Evolutionary conservation across 2,329 filamentous ascomycete genomes (phyloP).

Genomic region (Bipolaris oryzae): DNA sequence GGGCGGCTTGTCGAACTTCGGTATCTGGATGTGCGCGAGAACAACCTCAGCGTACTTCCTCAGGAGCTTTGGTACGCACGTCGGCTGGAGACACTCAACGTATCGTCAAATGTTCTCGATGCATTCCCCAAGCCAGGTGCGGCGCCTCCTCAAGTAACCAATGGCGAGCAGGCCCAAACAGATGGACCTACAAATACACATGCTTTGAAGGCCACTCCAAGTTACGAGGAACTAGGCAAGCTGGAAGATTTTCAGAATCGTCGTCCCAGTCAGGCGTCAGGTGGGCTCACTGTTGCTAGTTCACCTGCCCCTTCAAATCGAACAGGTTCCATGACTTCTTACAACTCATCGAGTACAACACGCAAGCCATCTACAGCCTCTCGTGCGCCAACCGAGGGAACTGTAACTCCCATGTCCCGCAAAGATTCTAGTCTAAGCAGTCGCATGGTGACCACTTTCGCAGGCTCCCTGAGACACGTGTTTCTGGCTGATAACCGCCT

Average conservation of each 20-base stretch:
- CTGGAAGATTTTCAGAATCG: slow-evolving; percentile 68
- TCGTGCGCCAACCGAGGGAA: slow-evolving; percentile 64
- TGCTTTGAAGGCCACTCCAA: slow-evolving; percentile 61
- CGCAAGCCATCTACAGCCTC: slow-evolving; percentile 85
- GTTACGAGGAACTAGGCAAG: slow-evolving; percentile 76
- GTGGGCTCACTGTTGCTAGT: slow-evolving; percentile 71
- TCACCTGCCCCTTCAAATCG: slow-evolving; percentile 69
- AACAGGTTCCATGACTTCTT: slow-evolving; percentile 85
- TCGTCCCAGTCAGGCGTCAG: slow-evolving; percentile 84
- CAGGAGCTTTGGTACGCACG: slow-evolving; percentile 96
- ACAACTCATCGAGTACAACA: slow-evolving; percentile 56
- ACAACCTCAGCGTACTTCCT: slow-evolving; percentile 87
- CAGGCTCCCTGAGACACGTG: slow-evolving; percentile 79
- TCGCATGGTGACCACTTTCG: slow-evolving; percentile 83
- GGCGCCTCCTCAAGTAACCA: slow-evolving; percentile 62
- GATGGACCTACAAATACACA: slow-evolving; percentile 54
- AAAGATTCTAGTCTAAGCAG: slow-evolving; percentile 91
- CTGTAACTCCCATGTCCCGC: slow-evolving; percentile 64
- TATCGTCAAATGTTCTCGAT: slow-evolving; percentile 91
- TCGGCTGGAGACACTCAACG: slow-evolving; percentile 87
- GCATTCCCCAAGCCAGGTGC: slow-evolving; percentile 85
- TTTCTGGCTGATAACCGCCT: slow-evolving; percentile 93
- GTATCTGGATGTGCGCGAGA: slow-evolving; percentile 87
- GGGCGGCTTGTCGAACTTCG: slow-evolving; percentile 84
- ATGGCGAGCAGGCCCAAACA: slow-evolving; percentile 40